These are phyloP conservation scores for Colletotrichum aenigma DNA, from an alignment of 2,329 filamentous ascomycete species.

Conservation along the genomic window DNA sequence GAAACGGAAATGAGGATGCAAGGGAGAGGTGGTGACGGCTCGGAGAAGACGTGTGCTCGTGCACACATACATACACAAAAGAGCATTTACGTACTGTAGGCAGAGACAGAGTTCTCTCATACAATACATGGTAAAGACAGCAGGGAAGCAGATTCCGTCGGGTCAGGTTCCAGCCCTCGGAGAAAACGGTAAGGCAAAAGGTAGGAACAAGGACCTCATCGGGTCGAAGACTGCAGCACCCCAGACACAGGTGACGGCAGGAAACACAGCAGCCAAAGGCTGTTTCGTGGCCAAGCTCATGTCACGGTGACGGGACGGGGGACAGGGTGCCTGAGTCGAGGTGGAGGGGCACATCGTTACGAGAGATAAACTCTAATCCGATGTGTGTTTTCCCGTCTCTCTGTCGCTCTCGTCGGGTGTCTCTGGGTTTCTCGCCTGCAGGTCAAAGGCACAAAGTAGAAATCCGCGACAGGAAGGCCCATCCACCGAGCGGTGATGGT, in stretches of 20 bases:
- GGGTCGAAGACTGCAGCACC: background rate
- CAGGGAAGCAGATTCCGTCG: background rate
- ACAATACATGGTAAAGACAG: background rate
- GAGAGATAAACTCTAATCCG: slow-evolving; percentile 9
- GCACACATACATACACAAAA: background rate
- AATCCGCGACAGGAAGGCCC: background rate
- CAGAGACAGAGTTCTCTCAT: background rate
- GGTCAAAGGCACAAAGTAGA: background rate
- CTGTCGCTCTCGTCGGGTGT: background rate
- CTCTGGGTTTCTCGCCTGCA: background rate
- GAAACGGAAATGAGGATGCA: background rate
- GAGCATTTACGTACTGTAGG: background rate
- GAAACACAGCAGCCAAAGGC: background rate
- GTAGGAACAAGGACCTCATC: background rate
- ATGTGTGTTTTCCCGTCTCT: background rate
- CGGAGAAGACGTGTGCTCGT: background rate
- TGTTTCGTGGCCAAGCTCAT: slow-evolving; percentile 14
- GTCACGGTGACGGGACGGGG: slow-evolving; percentile 9
- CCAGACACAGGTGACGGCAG: slow-evolving; percentile 1
- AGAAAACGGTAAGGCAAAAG: background rate
- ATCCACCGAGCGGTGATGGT: background rate
- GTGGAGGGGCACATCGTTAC: slow-evolving; percentile 15
- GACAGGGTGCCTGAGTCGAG: slow-evolving; percentile 7
- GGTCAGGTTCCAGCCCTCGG: background rate
- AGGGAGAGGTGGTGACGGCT: background rate